Conservation (phyloP, 768 basidiomycete genomes). For the Naganishia kalamii region DNA sequence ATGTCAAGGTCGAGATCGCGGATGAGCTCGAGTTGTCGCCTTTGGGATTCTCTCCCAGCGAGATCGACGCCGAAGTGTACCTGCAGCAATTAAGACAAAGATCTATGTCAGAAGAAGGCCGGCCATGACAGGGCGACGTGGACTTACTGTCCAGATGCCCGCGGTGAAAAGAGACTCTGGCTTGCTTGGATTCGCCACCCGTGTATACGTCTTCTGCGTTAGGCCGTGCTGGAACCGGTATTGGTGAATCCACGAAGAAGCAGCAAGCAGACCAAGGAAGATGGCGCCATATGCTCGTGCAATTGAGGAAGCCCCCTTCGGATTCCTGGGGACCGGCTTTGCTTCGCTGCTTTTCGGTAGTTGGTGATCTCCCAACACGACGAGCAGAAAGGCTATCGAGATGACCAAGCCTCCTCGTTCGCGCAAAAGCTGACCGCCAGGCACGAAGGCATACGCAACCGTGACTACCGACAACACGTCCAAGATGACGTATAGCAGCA, state of each 20-base stretch:
- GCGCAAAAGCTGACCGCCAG: conserved; percentile 65
- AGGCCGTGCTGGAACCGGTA: not conserved
- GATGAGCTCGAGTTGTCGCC: conserved; percentile 57
- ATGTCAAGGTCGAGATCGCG: conserved; percentile 81
- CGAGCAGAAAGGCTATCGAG: not conserved
- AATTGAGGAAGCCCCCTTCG: not conserved
- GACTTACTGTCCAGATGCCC: conserved; percentile 74
- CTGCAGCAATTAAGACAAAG: conserved; percentile 5
- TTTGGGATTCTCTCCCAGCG: conserved; percentile 66
- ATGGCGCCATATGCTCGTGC: not conserved
- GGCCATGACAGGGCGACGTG: not conserved
- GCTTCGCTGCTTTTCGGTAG: not conserved
- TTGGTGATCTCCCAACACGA: not conserved
- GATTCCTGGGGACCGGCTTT: not conserved
- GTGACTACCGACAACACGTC: conserved; percentile 70
- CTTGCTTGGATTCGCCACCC: conserved; percentile 19
- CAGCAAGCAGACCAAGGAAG: not conserved
- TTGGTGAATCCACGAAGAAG: not conserved
- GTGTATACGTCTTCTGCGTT: not conserved
- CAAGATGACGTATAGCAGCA: conserved; percentile 59
- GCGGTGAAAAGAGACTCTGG: conserved; percentile 54
- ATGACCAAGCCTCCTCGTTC: conserved; percentile 66
- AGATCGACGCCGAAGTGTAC: conserved; percentile 76
- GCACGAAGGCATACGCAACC: conserved; percentile 85
- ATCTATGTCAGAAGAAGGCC: too few species aligned